Evolutionary conservation across 768 basidiomycete genomes (phyloP).

Genomic region (Naematelia encephala): DNA sequence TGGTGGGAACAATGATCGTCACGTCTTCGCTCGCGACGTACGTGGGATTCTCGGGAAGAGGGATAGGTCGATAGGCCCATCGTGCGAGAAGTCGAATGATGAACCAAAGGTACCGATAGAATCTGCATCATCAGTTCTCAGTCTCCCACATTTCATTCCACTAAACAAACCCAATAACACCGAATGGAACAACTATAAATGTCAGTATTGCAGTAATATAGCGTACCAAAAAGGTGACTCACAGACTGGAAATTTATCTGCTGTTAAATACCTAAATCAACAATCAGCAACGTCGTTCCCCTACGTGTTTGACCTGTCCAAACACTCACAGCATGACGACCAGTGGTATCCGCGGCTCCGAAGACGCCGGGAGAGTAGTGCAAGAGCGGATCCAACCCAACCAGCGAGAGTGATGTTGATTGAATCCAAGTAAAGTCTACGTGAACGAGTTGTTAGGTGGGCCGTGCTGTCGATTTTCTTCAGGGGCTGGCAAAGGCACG

Average conservation of each 20-base stretch:
- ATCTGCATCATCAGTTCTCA: slow-evolving; percentile 55
- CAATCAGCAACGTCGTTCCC: background rate
- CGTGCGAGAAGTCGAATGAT: slow-evolving; percentile 77
- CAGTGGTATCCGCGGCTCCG: background rate
- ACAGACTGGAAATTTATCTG: slow-evolving; percentile 89
- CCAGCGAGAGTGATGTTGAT: background rate
- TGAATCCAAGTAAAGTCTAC: background rate
- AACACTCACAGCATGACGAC: slow-evolving; percentile 23
- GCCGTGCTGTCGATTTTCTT: too few relatives aligned
- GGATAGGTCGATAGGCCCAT: slow-evolving; percentile 78
- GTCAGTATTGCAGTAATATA: slow-evolving; percentile 8
- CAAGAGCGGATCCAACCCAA: background rate
- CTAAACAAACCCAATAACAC: slow-evolving; percentile 48
- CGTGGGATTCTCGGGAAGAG: slow-evolving; percentile 82
- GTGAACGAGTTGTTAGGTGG: background rate
- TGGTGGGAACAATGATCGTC: slow-evolving; percentile 92
- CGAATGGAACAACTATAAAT: slow-evolving; percentile 58
- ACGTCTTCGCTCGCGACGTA: slow-evolving; percentile 89
- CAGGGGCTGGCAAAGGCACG: background rate
- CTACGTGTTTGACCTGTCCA: too few relatives aligned
- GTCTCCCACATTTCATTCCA: background rate
- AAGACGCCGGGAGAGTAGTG: background rate
- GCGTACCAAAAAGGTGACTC: slow-evolving; percentile 51
- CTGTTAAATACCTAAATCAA: slow-evolving; percentile 64
- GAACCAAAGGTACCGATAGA: slow-evolving; percentile 93